Evolutionary conservation across 805 yeast species (phyloP), one percentile per base, ranked within the genome.

Genomic region (Zygosaccharomyces rouxii): DNA sequence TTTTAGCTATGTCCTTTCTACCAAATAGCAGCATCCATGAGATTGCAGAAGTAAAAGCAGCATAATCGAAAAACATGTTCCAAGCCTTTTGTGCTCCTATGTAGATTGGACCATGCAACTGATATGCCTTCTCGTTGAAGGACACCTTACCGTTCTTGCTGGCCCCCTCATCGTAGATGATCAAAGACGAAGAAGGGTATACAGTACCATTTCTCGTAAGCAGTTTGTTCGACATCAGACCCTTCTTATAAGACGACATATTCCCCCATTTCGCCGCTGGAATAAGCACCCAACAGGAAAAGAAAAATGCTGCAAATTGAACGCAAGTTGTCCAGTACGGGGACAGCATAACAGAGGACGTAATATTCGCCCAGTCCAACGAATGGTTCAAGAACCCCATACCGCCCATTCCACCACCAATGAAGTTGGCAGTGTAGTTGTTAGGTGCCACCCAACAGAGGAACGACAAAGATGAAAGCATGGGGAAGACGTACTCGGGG

Each of bases 351-450:
- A 77, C 77, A 5, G 65, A 57, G 0, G 79, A 74, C 0, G 80
- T 74, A 44, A 77, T 74, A 53, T 77, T 77, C 46, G 79, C 73
- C 80, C 81, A 77, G 51, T 77, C 80, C 28, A 77, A 62, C 1
- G 79, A 65, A 21, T 76, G 60, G 51, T 77, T 77, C 47, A 76
- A 57, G 29, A 77, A 58, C 5, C 80, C 80, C 69, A 75, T 69
- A 1, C 80, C 80, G 2, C 80, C 80, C 43, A 77, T 55, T 0
- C 80, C 80, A n/a, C 77, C 71, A 4, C 80, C 80, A 7, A 76
- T 54, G 50, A 77, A 77, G 47, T 75, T 75, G 10, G 71, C 52
- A 0, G 62, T 62, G 7, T 57, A 53, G 53, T 69, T 76, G 26
- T 63, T 46, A 0, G 81, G 80, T 0, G 78, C 76, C 42, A 75